Evolutionary conservation across 331 rosid species (phyloP).

Genomic region (Telfairia occidentalis): DNA sequence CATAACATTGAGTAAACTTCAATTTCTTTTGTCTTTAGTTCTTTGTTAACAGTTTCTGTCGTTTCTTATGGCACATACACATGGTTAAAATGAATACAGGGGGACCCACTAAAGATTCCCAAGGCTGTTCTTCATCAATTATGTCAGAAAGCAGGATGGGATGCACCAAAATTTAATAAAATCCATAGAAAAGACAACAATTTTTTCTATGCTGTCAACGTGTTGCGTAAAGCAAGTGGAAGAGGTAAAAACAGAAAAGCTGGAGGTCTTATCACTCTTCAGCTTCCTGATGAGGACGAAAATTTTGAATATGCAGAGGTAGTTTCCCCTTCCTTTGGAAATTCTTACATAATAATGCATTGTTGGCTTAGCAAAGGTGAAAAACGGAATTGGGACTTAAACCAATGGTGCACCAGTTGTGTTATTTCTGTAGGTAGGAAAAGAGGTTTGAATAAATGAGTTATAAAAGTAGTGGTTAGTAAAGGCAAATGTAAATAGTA

Average conservation of each 20-base stretch:
- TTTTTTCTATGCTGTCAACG: slow-evolving; percentile 58
- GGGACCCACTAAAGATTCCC: slow-evolving; percentile 81
- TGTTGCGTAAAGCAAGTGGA: slow-evolving; percentile 84
- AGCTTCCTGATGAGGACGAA: slow-evolving; percentile 69
- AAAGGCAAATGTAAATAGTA: too few relatives aligned
- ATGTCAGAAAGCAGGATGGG: slow-evolving; percentile 96
- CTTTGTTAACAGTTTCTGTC: background rate
- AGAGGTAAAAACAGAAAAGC: slow-evolving; percentile 90
- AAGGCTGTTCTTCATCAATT: slow-evolving; percentile 93
- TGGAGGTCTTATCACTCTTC: slow-evolving; percentile 82
- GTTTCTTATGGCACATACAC: background rate
- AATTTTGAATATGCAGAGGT: slow-evolving; percentile 70
- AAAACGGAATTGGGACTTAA: background rate
- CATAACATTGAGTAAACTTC: background rate
- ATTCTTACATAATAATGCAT: background rate
- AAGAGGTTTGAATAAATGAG: background rate
- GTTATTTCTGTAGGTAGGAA: background rate
- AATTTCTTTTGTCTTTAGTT: background rate
- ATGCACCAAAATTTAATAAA: slow-evolving; percentile 83
- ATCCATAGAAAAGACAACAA: slow-evolving; percentile 42
- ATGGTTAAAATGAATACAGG: slow-evolving; percentile 34
- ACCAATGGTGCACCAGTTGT: background rate
- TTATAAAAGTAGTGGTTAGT: too few relatives aligned
- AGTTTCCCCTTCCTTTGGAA: slow-evolving; percentile 17
- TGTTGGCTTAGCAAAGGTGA: background rate